phyloP scores from a whole-genome alignment of 331 rosid genomes.

The Telfairia occidentalis region DNA sequence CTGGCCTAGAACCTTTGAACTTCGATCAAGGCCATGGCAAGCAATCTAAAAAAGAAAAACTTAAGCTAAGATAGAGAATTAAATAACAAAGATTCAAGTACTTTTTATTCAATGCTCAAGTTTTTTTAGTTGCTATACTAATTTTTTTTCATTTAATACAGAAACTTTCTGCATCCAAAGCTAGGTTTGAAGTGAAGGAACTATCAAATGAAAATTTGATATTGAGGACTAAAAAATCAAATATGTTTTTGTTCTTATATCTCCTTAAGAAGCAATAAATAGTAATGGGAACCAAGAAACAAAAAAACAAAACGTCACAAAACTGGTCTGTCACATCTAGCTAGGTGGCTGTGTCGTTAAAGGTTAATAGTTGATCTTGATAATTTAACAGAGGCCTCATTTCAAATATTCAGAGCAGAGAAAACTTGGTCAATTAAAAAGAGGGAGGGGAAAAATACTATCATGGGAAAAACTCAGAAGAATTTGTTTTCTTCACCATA shows the following conservation, averaged over 20 bases:
- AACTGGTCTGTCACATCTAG: background rate
- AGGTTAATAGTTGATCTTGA: background rate
- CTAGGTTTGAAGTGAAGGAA: background rate
- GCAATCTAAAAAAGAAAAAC: conserved; percentile 51
- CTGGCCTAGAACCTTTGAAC: conserved; percentile 91
- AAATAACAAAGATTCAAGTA: background rate
- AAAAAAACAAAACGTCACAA: background rate
- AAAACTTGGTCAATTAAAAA: conserved; percentile 4
- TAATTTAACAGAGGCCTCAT: background rate
- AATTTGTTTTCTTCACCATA: conserved; percentile 37
- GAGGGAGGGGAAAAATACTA: background rate
- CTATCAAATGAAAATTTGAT: background rate
- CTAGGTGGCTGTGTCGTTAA: background rate
- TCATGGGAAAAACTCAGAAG: no score
- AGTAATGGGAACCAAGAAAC: background rate
- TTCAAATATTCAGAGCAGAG: background rate
- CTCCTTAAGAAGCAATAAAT: background rate
- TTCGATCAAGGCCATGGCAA: conserved; percentile 94
- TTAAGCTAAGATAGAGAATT: background rate
- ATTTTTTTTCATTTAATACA: background rate
- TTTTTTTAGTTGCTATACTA: background rate
- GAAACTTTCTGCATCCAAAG: background rate
- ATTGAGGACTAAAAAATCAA: background rate
- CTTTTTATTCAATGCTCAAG: background rate
- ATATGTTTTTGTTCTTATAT: background rate